These are phyloP conservation scores for Bimuria novae-zelandiae DNA, from an alignment of 2,329 filamentous ascomycete genomes.

Conservation along the genomic window DNA sequence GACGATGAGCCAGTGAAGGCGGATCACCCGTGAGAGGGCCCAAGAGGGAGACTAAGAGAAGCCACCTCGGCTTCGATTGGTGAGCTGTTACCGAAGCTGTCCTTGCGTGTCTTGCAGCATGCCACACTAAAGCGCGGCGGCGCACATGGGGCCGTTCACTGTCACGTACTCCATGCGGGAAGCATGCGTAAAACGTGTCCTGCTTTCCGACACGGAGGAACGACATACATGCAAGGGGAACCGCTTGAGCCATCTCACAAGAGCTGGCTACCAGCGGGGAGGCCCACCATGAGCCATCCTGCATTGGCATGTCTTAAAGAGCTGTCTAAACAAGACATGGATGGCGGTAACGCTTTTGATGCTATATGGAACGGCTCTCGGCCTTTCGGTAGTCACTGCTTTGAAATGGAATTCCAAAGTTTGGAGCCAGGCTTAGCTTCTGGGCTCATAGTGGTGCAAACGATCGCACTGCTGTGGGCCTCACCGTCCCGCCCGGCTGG, in stretches of 20 bases:
- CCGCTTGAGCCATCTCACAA: neutral
- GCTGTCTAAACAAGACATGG: too few species aligned
- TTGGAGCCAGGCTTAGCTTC: too few species aligned
- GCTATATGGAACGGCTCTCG: too few species aligned
- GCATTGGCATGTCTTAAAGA: too few species aligned
- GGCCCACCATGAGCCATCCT: too few species aligned
- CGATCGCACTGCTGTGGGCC: too few species aligned
- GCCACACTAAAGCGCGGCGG: conserved; percentile 1
- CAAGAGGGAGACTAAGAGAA: neutral
- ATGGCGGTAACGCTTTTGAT: too few species aligned
- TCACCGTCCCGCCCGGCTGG: too few species aligned
- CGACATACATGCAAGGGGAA: conserved; percentile 2
- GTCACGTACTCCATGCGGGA: conserved; percentile 19
- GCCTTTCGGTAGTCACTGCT: too few species aligned
- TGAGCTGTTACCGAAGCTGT: conserved; percentile 7
- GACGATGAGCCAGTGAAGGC: neutral
- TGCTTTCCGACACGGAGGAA: conserved; percentile 13
- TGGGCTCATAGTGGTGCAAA: too few species aligned
- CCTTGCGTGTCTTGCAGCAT: neutral
- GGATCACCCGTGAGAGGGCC: neutral
- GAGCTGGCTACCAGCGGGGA: too few species aligned
- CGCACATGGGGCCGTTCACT: neutral
- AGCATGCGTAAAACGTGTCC: neutral
- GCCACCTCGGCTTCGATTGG: conserved; percentile 8
- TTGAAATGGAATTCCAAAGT: too few species aligned